These are phyloP conservation scores for Pyrenula aspistea DNA, from an alignment of 495 filamentous ascomycete genomes.

Conservation along the genomic window DNA sequence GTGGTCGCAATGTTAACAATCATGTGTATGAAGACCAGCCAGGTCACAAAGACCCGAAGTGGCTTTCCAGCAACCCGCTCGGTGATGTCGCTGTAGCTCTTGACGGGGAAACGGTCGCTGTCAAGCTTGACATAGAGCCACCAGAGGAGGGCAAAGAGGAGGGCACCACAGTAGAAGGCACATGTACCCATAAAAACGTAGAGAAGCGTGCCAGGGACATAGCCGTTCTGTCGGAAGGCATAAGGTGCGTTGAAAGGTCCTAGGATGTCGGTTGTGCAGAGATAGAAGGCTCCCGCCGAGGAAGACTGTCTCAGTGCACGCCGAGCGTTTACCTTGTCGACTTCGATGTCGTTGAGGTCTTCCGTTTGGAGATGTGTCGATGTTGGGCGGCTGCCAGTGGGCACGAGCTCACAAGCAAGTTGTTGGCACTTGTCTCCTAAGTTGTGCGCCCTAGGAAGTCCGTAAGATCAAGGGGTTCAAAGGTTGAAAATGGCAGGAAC, in stretches of 20 bases:
- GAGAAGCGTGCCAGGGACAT: background rate
- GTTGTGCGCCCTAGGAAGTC: background rate
- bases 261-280: background rate
- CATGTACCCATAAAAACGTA: background rate
- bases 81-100: constrained; percentile 39
- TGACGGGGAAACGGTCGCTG: constrained; percentile 33
- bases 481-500: background rate
- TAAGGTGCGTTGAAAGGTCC: background rate
- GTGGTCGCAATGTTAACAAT: constrained; percentile 33
- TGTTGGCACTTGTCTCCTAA: background rate
- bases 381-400: background rate
- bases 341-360: background rate
- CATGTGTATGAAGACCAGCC: constrained; percentile 32
- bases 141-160: constrained; percentile 36
- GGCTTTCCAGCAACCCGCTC: constrained; percentile 34
- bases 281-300: background rate
- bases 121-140: constrained; percentile 38
- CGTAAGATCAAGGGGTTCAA: too few species aligned
- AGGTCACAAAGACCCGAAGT: constrained; percentile 34
- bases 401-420: background rate
- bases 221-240: background rate
- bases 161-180: constrained; percentile 1
- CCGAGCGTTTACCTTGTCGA: background rate
- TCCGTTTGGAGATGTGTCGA: background rate
- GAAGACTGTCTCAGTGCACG: background rate